Conservation (phyloP, 2,329 filamentous ascomycete genomes). For the Domatiomyces catenatus region DNA sequence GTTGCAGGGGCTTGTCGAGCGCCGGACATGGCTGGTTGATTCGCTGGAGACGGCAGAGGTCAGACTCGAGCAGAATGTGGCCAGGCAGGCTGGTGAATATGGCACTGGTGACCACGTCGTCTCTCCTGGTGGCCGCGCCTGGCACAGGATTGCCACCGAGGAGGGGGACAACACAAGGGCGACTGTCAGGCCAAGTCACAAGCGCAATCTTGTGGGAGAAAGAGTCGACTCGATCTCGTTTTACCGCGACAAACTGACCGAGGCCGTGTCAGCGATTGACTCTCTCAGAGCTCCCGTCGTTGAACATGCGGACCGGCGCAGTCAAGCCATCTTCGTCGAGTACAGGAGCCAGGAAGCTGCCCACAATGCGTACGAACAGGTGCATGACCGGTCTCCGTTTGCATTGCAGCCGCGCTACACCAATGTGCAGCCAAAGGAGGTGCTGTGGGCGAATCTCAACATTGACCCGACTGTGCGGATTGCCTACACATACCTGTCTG, state of each 20-base stretch:
- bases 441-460: slow-evolving; percentile 75
- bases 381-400: slow-evolving; percentile 39
- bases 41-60: slow-evolving; percentile 77
- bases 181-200: slow-evolving; percentile 52
- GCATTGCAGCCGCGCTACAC: slow-evolving; percentile 76
- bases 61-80: slow-evolving; percentile 59
- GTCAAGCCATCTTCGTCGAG: slow-evolving; percentile 76
- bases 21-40: slow-evolving; percentile 62
- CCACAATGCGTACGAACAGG: slow-evolving; percentile 60
- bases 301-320: slow-evolving; percentile 27
- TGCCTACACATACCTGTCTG: slow-evolving; percentile 54
- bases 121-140: background rate
- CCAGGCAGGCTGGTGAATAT: background rate
- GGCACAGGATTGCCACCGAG: background rate
- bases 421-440: slow-evolving; percentile 64
- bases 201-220: slow-evolving; percentile 48
- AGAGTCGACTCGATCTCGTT: slow-evolving; percentile 35
- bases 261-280: slow-evolving; percentile 53
- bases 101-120: background rate
- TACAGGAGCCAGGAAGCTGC: slow-evolving; percentile 69
- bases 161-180: background rate
- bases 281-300: background rate
- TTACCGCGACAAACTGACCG: slow-evolving; percentile 58
- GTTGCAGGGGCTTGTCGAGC: slow-evolving; percentile 61
- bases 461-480: slow-evolving; percentile 45